Base-by-base conservation (phyloP, 148 eudicot species). In the Spergularia marina region DNA sequence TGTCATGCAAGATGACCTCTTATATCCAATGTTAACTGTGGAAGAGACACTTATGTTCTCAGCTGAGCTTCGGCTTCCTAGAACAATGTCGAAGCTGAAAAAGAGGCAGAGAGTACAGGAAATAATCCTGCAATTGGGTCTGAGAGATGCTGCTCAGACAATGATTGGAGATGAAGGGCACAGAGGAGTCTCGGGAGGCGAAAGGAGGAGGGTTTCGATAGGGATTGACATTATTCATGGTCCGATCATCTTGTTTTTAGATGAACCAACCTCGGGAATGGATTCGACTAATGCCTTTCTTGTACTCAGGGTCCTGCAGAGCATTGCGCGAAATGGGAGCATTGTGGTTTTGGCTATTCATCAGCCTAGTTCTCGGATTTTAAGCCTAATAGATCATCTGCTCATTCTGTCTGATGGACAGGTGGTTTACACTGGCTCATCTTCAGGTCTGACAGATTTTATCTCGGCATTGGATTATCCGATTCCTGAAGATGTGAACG, bases 161-260 rank as follows among this genome's bases (percentile, higher is more conserved):
- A 79, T 94, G 13, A 94, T 94, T 16, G 98, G 98, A 0, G 98
- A 94, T 36, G 98, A 94, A 64, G 98, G 98, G 15, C 97, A 94
- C 74, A 86, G 98, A 0, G 98, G 98, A 0, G 93, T 94, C 30
- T 91, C 97, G 6, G 98, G 98, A 0, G 98, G 98, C 0, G 98
- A 94, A 61, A 72, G 98, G 5, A 76, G 98, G 6, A 78, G 98
- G 11, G 98, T 94, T 0, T 90, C 97, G 3, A 94, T 94, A 11
- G 98, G 98, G 9, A 86, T 82, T 4, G 98, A 94, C 63, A 90
- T 94, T 8, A 84, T 94, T 23, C 97, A 94, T 54, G 98, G 91
- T 36, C 98, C 98, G 2, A 93, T 93, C 54, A 58, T 93, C 11
- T 78, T 93, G 40, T 91, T 93, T n/a, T 85, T 93, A 0, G 98